These are phyloP conservation scores for Dendryphion nanum DNA, from an alignment of 2,329 filamentous ascomycete genomes.

Conservation along the genomic window DNA sequence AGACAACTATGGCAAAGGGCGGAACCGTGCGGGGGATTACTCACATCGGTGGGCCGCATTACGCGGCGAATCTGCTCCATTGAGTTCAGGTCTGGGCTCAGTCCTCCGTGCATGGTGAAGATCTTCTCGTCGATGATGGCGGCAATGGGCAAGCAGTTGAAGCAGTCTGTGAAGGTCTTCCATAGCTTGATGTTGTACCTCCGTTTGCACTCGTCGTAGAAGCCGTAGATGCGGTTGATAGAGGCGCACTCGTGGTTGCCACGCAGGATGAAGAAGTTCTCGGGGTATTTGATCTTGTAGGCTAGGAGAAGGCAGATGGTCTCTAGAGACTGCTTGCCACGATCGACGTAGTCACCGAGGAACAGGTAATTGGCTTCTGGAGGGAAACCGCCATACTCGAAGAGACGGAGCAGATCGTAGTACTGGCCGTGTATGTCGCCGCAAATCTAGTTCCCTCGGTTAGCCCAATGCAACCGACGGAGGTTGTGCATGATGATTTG, in stretches of 20 bases:
- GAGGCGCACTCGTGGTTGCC: constrained; percentile 99
- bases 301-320: constrained; percentile 95
- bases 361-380: constrained; percentile 99
- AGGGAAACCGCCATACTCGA: constrained; percentile 97
- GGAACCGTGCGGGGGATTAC: constrained; percentile 41
- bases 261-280: constrained; percentile 98
- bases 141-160: constrained; percentile 97
- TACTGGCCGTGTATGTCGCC: constrained; percentile 99
- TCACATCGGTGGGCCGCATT: constrained; percentile 97
- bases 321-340: constrained; percentile 98
- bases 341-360: constrained; percentile 97
- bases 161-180: constrained; percentile 99
- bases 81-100: constrained; percentile 96
- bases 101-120: constrained; percentile 98
- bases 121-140: constrained; percentile 99
- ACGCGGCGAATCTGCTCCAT: constrained; percentile 99
- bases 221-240: constrained; percentile 98
- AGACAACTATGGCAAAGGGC: constrained; percentile 9
- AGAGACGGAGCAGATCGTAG: constrained; percentile 93
- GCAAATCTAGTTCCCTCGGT: too few species aligned
- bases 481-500: too few species aligned
- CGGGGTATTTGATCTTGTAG: constrained; percentile 99
- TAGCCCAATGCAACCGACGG: too few species aligned
- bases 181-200: constrained; percentile 99
- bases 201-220: constrained; percentile 99